Evolutionary conservation across 2,329 filamentous ascomycete species (phyloP).

Genomic region (Cephalotrichum gorgonifer): DNA sequence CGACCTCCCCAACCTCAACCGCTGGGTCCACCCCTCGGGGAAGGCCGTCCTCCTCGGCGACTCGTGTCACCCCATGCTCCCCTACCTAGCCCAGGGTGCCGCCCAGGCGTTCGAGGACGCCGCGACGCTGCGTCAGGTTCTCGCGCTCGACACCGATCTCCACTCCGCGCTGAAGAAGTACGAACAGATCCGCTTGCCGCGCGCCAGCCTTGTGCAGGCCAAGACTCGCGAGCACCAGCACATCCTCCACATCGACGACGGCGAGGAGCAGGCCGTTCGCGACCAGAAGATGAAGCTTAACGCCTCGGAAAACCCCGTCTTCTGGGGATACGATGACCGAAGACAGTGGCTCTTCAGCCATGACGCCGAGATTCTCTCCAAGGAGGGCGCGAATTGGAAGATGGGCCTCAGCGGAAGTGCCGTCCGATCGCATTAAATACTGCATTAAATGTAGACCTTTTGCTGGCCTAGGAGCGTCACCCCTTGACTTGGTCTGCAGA

Average conservation of each 20-base stretch:
- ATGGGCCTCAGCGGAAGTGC: too few relatives aligned
- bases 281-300: conserved; percentile 21
- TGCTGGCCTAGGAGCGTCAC: too few relatives aligned
- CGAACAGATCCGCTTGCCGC: conserved; percentile 10
- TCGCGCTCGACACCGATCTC: conserved; percentile 7
- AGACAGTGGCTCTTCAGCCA: conserved; percentile 9
- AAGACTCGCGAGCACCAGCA: conserved; percentile 31
- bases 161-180: conserved; percentile 7
- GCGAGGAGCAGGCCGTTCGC: conserved; percentile 39
- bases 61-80: conserved; percentile 34
- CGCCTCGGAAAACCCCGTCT: conserved; percentile 8
- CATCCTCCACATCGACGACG: conserved; percentile 49
- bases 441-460: too few relatives aligned
- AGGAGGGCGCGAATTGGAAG: background rate
- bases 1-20: conserved; percentile 25
- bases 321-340: conserved; percentile 8
- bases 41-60: conserved; percentile 31
- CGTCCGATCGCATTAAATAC: too few relatives aligned
- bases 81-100: conserved; percentile 36
- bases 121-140: conserved; percentile 14
- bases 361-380: conserved; percentile 8
- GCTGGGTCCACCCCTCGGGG: conserved; percentile 29
- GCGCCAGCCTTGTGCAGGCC: conserved; percentile 11
- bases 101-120: conserved; percentile 30
- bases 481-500: too few relatives aligned